Percentiles rank a stretch among this genome's conserved stretches.
phyloP scores from a whole-genome alignment of 192 early-diverging fungal species.

The Umbelopsis ramanniana region DNA sequence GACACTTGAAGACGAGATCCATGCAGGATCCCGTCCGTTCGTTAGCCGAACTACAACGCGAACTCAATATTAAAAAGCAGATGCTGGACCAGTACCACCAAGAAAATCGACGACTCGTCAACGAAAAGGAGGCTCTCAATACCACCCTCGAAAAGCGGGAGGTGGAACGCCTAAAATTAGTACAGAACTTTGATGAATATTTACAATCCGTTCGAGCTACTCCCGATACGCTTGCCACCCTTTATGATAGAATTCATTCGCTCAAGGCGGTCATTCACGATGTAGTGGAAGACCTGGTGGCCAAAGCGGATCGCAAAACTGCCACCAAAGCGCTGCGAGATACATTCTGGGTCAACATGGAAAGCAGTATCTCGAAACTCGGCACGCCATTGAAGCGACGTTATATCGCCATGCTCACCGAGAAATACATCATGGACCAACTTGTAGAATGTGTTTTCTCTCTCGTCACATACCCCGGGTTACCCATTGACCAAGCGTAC shows the following conservation, averaged over 20 bases:
- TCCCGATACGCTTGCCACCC: slow-evolving; percentile 46
- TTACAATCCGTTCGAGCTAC: slow-evolving; percentile 49
- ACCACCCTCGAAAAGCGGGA: slow-evolving; percentile 16
- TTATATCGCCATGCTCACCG: slow-evolving; percentile 49
- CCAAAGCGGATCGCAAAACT: slow-evolving; percentile 27
- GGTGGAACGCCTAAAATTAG: slow-evolving; percentile 26
- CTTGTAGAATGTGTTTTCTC: slow-evolving; percentile 50
- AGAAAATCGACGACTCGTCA: background rate
- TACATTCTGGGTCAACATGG: slow-evolving; percentile 36
- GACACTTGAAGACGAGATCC: slow-evolving; percentile 8
- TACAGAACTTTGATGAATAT: slow-evolving; percentile 35
- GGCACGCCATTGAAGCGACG: slow-evolving; percentile 41
- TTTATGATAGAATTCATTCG: slow-evolving; percentile 39
- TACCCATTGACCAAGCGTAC: slow-evolving; percentile 18
- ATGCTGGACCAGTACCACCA: slow-evolving; percentile 17
- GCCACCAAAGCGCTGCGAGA: slow-evolving; percentile 35
- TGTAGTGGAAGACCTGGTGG: slow-evolving; percentile 38
- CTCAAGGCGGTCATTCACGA: slow-evolving; percentile 43
- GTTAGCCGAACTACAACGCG: slow-evolving; percentile 4
- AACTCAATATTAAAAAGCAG: slow-evolving; percentile 1
- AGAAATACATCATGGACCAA: slow-evolving; percentile 58
- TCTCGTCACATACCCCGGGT: slow-evolving; percentile 45
- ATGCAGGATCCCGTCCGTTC: background rate
- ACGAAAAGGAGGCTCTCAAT: background rate
- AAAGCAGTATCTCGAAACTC: slow-evolving; percentile 37